Evolutionary conservation across 2,329 filamentous ascomycete genomes (phyloP).

Genomic region (Pestalotiopsis sp.): DNA sequence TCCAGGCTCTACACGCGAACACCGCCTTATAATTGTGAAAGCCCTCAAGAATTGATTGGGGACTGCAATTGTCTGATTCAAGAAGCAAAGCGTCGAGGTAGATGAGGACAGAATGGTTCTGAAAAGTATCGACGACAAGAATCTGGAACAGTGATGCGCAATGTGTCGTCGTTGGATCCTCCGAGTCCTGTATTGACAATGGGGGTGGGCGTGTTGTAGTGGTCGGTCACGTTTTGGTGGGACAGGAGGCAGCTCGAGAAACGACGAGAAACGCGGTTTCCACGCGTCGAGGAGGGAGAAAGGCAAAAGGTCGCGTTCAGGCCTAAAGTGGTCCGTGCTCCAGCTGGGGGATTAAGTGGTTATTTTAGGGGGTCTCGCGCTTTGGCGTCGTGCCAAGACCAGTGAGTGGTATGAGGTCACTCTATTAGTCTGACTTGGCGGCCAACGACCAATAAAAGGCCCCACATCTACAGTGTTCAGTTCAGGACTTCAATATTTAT

Average conservation of each 20-base stretch:
- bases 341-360: neutral
- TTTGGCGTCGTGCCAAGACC: neutral
- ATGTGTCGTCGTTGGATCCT: too few relatives aligned
- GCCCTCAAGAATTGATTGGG: neutral
- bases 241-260: constrained; percentile 2
- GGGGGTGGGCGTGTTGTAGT: neutral
- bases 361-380: neutral
- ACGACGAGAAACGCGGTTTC: constrained; percentile 3
- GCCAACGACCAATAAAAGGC: neutral
- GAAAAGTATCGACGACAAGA: too few relatives aligned
- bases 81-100: too few relatives aligned
- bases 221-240: constrained; percentile 6
- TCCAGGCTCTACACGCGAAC: constrained; percentile 10
- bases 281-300: constrained; percentile 1
- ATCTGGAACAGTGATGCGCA: too few relatives aligned
- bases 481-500: too few relatives aligned
- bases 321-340: constrained; percentile 6
- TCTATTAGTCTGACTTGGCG: neutral
- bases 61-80: neutral
- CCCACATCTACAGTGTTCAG: too few relatives aligned
- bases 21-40: neutral
- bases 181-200: too few relatives aligned
- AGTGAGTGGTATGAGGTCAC: neutral
- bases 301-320: constrained; percentile 1
- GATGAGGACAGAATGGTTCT: too few relatives aligned